Evolutionary conservation across 164 flowering plant genomes (phyloP).

Genomic region (Umbellularia californica): DNA sequence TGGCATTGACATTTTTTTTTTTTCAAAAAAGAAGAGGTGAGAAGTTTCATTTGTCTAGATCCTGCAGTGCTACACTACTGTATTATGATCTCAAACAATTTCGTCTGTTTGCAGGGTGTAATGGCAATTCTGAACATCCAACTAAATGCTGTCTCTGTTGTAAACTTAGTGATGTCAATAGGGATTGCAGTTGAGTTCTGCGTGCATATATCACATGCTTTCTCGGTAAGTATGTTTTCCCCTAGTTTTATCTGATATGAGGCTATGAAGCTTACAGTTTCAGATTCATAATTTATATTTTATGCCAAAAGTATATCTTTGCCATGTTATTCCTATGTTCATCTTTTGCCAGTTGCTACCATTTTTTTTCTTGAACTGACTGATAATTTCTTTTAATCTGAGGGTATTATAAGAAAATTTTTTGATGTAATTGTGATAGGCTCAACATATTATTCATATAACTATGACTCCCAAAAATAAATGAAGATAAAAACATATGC

Average conservation of each 20-base stretch:
- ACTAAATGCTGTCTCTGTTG: conserved; percentile 94
- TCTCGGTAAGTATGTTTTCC: conserved; percentile 54
- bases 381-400: not conserved
- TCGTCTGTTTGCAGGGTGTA: conserved; percentile 61
- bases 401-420: not conserved
- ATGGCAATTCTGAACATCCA: conserved; percentile 92
- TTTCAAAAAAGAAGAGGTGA: too few species aligned
- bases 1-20: not conserved
- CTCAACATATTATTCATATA: not conserved
- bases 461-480: too few species aligned
- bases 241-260: not conserved
- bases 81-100: not conserved
- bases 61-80: not conserved
- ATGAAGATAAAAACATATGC: too few species aligned
- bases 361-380: not conserved
- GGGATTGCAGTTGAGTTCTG: conserved; percentile 98
- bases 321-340: not conserved
- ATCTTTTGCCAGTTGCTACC: too few species aligned
- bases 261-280: not conserved
- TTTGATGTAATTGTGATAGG: not conserved
- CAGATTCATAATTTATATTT: not conserved
- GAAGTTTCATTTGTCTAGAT: not conserved
- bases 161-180: conserved; percentile 92
- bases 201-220: conserved; percentile 91
- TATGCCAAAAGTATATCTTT: not conserved